Percentiles rank a stretch among this genome's conserved stretches.
Conservation (phyloP, 257 asterid species). For the Solanum etuberosum region DNA sequence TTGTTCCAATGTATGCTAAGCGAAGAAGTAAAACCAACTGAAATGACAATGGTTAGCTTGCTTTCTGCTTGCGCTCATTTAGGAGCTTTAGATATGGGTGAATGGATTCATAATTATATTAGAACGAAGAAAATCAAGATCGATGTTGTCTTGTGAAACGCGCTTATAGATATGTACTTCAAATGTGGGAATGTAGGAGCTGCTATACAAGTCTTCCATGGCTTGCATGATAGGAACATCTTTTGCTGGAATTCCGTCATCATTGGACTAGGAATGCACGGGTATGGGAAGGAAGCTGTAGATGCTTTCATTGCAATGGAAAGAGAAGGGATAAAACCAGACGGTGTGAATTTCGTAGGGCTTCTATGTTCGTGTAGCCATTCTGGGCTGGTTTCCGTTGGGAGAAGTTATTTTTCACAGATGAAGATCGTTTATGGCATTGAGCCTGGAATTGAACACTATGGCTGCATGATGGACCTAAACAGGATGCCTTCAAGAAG, state of each 20-base stretch:
- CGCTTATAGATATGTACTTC: slow-evolving; percentile 25
- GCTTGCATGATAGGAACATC: slow-evolving; percentile 9
- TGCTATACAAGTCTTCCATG: slow-evolving; percentile 20
- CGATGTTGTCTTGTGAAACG: slow-evolving; percentile 21
- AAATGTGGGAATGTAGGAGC: slow-evolving; percentile 21
- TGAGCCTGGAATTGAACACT: slow-evolving; percentile 25
- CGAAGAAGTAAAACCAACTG: slow-evolving; percentile 15
- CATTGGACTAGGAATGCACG: slow-evolving; percentile 17
- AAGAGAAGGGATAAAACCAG: slow-evolving; percentile 13
- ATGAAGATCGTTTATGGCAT: slow-evolving; percentile 13
- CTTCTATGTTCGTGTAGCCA: slow-evolving; percentile 25
- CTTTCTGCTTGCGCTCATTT: slow-evolving; percentile 23
- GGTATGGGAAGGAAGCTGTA: slow-evolving; percentile 18
- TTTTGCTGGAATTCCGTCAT: slow-evolving; percentile 28
- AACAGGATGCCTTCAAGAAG: slow-evolving; percentile 23
- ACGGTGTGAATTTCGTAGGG: slow-evolving; percentile 21
- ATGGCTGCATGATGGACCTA: slow-evolving; percentile 30
- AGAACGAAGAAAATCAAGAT: slow-evolving; percentile 5
- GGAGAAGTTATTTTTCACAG: slow-evolving; percentile 15
- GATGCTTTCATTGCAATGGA: slow-evolving; percentile 19
- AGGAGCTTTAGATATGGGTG: slow-evolving; percentile 25
- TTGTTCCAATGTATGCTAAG: slow-evolving; percentile 16
- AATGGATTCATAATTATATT: slow-evolving; percentile 18
- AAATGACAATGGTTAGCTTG: slow-evolving; percentile 22
- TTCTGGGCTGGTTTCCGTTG: slow-evolving; percentile 12